Base-by-base conservation (phyloP, 495 filamentous ascomycete species). In the Podospora fimiseda region DNA sequence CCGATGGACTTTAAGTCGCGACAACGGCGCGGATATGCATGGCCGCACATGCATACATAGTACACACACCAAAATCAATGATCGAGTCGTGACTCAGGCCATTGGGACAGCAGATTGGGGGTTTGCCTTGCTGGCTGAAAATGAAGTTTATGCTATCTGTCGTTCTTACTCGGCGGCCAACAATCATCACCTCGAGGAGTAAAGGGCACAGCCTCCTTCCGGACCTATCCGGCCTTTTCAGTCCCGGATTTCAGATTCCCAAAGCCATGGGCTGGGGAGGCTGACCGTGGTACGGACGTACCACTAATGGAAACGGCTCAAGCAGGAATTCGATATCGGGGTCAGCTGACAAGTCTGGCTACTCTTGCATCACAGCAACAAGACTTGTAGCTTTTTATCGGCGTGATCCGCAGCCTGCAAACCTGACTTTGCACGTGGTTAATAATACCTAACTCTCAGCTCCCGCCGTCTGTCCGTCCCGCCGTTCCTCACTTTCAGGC, bases 11-110 rank as follows among this genome's bases (percentile, higher is more conserved):
- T 47, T 23, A 30, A 47, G 22, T 23, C 44, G n/a, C n/a, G 22
- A 47, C 44, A 47, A 47, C 44, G 44, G 44, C 44, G 44, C 1
- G 23, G 13, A n/a, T n/a, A n/a, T 30, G 44, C 21, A 33, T 47
- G 44, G 44, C 44, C 44, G 33, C 23, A 20, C 21, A 14, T 5
- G 16, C 5, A 7, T 41, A n/a, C 39, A n/a, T n/a, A n/a, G n/a
- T n/a, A n/a, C n/a, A n/a, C 16, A 14, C 33, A n/a, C 21, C 16
- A 23, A 47, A 20, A 14, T 27, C 33, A 24, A n/a, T 16, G 33
- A 47, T 22, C 18, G 22, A 30, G 44, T 47, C 15, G 44, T 33
- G 22, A 47, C 14, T n/a, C 21, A 9, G 22, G 21, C 23, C 23
- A 9, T 19, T 9, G 41, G 41, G 20, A 43, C n/a, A 43, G 9